A percentile compares a stretch with the other conserved stretches of the same genome.
Conservation (phyloP, 306 rosid genomes). For the Castanea crenata region DNA sequence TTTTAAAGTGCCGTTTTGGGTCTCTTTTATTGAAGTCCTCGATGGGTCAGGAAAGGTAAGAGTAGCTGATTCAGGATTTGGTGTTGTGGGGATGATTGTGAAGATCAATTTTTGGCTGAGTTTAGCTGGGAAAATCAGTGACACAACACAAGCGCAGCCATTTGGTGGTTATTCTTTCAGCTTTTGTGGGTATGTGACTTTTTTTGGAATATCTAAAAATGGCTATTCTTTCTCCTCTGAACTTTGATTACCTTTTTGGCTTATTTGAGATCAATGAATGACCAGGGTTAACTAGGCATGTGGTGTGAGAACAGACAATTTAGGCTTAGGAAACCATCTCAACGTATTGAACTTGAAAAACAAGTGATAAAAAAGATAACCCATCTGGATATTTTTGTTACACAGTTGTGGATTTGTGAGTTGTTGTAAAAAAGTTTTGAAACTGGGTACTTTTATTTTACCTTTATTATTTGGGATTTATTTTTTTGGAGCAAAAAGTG, state of each 20-base stretch:
- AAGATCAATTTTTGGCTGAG: neutral
- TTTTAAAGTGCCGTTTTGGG: neutral
- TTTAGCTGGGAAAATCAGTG: conserved; percentile 14
- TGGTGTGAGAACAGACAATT: neutral
- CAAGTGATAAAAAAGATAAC: neutral
- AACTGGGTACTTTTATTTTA: conserved; percentile 8
- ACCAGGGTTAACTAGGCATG: neutral
- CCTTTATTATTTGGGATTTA: neutral
- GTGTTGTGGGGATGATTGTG: conserved; percentile 10
- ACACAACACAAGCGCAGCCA: neutral
- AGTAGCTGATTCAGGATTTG: conserved; percentile 32
- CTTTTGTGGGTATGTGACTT: neutral
- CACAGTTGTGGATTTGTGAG: neutral
- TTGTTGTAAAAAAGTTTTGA: neutral
- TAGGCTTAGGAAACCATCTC: neutral
- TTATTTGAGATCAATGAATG: neutral
- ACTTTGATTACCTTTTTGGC: neutral
- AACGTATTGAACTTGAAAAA: conserved; percentile 3
- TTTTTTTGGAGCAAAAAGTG: conserved; percentile 15
- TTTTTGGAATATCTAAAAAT: neutral
- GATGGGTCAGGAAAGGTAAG: conserved; percentile 2
- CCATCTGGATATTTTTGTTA: conserved; percentile 1
- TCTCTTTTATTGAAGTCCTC: neutral
- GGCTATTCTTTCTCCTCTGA: neutral
- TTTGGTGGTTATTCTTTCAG: conserved; percentile 13